These are phyloP conservation scores for Chimonanthus salicifolius DNA, from an alignment of 164 flowering plant genomes.

Conservation along the genomic window DNA sequence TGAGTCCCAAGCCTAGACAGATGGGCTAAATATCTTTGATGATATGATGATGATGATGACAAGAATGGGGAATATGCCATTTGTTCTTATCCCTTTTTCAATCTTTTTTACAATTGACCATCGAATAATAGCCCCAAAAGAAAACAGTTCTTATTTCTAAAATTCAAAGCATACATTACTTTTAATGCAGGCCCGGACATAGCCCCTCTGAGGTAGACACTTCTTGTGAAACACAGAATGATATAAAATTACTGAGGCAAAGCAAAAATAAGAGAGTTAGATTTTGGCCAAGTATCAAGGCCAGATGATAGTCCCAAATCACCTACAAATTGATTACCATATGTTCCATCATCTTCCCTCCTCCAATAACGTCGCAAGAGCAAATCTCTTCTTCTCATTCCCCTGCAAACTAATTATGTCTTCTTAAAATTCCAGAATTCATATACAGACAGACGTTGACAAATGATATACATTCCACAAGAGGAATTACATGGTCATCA, in stretches of 20 bases:
- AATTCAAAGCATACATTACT: constrained; percentile 73
- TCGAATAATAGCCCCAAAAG: background rate
- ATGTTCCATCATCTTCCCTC: constrained; percentile 95
- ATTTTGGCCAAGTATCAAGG: constrained; percentile 2
- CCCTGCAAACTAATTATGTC: constrained; percentile 42
- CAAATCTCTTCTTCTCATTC: constrained; percentile 80
- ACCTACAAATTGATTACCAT: constrained; percentile 42
- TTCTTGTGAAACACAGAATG: constrained; percentile 79
- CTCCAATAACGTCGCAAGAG: constrained; percentile 86
- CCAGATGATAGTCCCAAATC: background rate
- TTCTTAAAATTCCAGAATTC: constrained; percentile 6
- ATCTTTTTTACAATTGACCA: too few relatives aligned
- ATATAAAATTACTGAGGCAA: constrained; percentile 69
- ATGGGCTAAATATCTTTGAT: too few relatives aligned
- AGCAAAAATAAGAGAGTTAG: constrained; percentile 10
- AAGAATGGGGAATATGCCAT: too few relatives aligned
- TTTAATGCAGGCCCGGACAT: constrained; percentile 90
- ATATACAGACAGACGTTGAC: background rate
- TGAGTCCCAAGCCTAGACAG: too few relatives aligned
- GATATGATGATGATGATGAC: too few relatives aligned
- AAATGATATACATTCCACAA: background rate
- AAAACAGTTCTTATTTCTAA: background rate
- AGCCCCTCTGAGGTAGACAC: constrained; percentile 57
- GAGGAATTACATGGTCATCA: background rate
- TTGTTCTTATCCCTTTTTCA: too few relatives aligned